Evolutionary conservation across 176 grass and related monocot genomes (phyloP).

Genomic region (Musa beccarii): DNA sequence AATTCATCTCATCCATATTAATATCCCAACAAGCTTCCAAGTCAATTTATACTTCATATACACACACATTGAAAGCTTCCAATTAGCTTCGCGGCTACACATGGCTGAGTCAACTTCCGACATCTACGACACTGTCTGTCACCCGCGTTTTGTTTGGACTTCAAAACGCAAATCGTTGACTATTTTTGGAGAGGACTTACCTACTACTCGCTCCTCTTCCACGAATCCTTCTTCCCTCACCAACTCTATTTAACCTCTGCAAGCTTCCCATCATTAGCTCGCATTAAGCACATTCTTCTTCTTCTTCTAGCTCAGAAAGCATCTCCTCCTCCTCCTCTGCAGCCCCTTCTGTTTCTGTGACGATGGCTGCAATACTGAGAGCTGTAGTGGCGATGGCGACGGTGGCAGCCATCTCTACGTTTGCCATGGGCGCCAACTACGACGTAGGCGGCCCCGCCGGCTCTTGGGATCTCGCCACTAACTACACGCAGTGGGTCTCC

Average conservation of each 20-base stretch:
- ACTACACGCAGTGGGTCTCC: constrained; percentile 51
- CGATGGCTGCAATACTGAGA: neutral
- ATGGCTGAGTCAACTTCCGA: too few relatives aligned
- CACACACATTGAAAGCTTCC: too few relatives aligned
- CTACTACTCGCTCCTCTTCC: too few relatives aligned
- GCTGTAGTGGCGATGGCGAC: neutral
- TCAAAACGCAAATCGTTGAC: too few relatives aligned
- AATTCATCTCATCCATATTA: too few relatives aligned
- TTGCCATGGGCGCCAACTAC: constrained; percentile 35
- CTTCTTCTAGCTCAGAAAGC: neutral
- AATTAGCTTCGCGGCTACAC: too few relatives aligned
- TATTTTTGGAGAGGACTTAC: too few relatives aligned
- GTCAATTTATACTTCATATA: too few relatives aligned
- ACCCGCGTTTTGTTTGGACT: too few relatives aligned
- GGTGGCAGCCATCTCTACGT: constrained; percentile 6
- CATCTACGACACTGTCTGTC: too few relatives aligned
- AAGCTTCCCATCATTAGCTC: neutral
- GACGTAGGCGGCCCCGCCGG: constrained; percentile 53
- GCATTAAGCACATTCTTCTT: neutral
- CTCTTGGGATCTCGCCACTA: constrained; percentile 53
- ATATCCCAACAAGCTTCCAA: too few relatives aligned
- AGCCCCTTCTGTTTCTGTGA: neutral
- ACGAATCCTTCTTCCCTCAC: too few relatives aligned
- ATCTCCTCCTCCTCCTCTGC: constrained; percentile 1
- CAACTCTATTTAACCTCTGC: neutral